Evolutionary conservation across 2,329 filamentous ascomycete species (phyloP).

Genomic region (Epichloe gansuensis): DNA sequence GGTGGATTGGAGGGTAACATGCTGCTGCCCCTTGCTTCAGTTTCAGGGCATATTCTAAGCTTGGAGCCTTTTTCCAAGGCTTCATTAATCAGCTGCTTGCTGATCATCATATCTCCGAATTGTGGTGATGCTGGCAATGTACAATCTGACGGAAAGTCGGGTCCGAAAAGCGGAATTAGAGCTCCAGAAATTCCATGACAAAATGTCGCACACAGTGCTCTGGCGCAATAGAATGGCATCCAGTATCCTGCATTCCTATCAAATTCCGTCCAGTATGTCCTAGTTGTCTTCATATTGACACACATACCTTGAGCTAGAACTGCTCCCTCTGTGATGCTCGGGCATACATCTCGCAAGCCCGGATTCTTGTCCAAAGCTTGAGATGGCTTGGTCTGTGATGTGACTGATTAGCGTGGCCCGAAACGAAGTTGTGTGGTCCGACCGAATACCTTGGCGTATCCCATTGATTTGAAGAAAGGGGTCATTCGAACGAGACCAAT

Average conservation of each 20-base stretch:
- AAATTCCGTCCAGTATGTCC: conserved; percentile 7
- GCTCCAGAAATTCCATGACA: conserved; percentile 74
- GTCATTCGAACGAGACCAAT: conserved; percentile 88
- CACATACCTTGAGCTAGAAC: conserved; percentile 73
- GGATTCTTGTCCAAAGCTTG: conserved; percentile 70
- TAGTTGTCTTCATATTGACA: conserved; percentile 5
- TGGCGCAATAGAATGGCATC: conserved; percentile 84
- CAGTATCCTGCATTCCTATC: conserved; percentile 59
- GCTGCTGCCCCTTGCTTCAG: not conserved
- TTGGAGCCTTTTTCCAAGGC: conserved; percentile 35
- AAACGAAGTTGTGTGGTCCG: conserved; percentile 7
- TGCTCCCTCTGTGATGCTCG: conserved; percentile 88
- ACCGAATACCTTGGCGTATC: conserved; percentile 63
- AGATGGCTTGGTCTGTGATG: conserved; percentile 64
- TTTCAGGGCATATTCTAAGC: too few relatives aligned
- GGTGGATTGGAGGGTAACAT: too few relatives aligned
- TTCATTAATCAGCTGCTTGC: conserved; percentile 37
- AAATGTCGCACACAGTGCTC: conserved; percentile 78
- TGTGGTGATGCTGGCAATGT: conserved; percentile 47
- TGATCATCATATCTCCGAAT: conserved; percentile 56
- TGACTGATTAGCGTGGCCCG: not conserved
- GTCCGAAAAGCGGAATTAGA: conserved; percentile 81
- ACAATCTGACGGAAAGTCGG: conserved; percentile 64
- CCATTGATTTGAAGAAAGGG: conserved; percentile 83
- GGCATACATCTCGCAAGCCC: conserved; percentile 76